Evolutionary conservation across 2,329 filamentous ascomycete genomes (phyloP), one percentile per base, ranked within the genome.

Genomic region (Colletotrichum lupini): DNA sequence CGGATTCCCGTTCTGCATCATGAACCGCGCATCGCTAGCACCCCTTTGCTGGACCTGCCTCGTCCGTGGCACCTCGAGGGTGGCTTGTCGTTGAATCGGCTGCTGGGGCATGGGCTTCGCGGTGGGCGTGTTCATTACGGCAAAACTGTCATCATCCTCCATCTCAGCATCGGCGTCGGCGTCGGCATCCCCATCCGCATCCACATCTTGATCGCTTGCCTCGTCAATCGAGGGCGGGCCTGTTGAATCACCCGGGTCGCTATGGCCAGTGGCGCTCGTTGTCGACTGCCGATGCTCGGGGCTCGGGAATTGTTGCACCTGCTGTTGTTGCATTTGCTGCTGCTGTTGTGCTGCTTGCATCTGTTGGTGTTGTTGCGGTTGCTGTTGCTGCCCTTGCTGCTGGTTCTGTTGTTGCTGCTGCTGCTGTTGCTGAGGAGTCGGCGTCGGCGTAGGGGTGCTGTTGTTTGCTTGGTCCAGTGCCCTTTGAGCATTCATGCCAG

Each of bases 141-240:
- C 84, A 73, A 88, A 90, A 66, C 83, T 85, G 58, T 89, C 88
- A 64, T 89, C 88, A 49, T 91, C 89, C 58, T 91, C 89, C 89
- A 91, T 91, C 69, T 87, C 86, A 9, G 67, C 75, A 32, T 78
- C 76, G 57, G 67, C 83, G 42, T 84, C 84, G 28, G 85, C 84
- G 46, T 86, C 84, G 79, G 84, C 85, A 58, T 83, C 82, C 0
- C 81, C 81, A 57, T 77, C 76, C 8, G 68, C 68, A 57, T 83
- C 84, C 4, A 82, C 84, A 68, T 85, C 83, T 67, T 83, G 79
- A 52, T 85, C 84, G 68, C 86, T 88, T 42, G 83, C 85, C n/a
- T 87, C 86, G 26, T 86, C 85, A 12, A 85, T 80, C 6, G 81
- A 85, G 11, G 81, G 81, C 8, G 84, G 82, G 4, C 80, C 80